Evolutionary conservation across 441 rosid species (phyloP).

Genomic region (Populus hybrid): DNA sequence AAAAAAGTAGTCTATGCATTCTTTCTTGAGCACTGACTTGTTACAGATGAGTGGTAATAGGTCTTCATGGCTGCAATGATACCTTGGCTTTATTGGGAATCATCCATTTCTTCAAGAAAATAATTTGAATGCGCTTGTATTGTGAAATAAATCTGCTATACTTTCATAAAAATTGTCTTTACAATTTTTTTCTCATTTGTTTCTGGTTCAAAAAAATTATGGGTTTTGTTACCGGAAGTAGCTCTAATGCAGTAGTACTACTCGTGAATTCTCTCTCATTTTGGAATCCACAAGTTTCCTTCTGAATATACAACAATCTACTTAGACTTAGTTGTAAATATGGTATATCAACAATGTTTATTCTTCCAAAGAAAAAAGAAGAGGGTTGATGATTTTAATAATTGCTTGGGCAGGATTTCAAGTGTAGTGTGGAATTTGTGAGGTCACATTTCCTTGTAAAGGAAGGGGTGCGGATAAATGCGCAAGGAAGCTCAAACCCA

Average conservation of each 20-base stretch:
- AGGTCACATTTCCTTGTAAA: constrained; percentile 94
- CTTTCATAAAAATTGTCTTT: background rate
- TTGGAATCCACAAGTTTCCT: background rate
- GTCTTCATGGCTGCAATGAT: background rate
- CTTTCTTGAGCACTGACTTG: background rate
- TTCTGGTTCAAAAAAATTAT: background rate
- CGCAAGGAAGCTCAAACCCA: constrained; percentile 72
- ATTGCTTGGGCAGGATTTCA: constrained; percentile 52
- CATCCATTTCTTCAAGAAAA: background rate
- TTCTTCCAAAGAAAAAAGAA: background rate
- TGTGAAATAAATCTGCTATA: background rate
- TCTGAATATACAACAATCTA: background rate
- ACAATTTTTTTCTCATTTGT: background rate
- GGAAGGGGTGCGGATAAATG: constrained; percentile 74
- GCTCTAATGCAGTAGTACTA: background rate
- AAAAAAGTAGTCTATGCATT: background rate
- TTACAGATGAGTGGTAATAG: background rate
- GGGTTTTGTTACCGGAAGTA: background rate
- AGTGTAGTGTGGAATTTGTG: constrained; percentile 80
- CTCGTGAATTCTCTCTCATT: background rate
- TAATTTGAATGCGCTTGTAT: background rate
- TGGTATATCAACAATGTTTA: background rate
- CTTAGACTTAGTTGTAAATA: background rate
- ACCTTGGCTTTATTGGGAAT: background rate
- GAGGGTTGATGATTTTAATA: constrained; percentile 1